phyloP scores from a whole-genome alignment of 2,329 filamentous ascomycete species.

The Capronia epimyces region DNA sequence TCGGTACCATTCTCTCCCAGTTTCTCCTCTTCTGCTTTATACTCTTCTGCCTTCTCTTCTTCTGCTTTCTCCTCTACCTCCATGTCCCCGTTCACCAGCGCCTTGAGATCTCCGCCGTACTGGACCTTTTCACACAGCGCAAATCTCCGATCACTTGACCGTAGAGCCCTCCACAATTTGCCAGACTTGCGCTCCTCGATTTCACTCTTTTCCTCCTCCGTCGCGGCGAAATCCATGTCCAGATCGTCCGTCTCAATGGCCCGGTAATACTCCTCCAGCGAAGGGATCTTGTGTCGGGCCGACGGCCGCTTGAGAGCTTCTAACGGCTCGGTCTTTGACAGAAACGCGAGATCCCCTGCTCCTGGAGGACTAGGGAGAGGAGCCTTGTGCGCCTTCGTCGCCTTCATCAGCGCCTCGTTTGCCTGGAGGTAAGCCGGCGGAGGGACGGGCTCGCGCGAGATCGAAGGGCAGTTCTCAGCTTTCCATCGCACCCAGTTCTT shows the following conservation, averaged over 20 bases:
- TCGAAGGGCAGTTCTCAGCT: constrained; percentile 82
- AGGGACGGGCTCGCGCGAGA: constrained; percentile 68
- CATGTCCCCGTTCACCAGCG: constrained; percentile 23
- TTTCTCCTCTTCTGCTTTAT: constrained; percentile 1
- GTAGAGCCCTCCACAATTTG: constrained; percentile 83
- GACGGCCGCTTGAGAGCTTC: constrained; percentile 62
- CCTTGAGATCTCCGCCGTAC: constrained; percentile 63
- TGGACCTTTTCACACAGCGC: constrained; percentile 82
- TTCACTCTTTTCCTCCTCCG: constrained; percentile 54
- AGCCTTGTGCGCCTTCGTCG: constrained; percentile 65
- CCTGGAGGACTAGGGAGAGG: constrained; percentile 61
- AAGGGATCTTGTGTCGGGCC: constrained; percentile 64
- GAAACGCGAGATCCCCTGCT: constrained; percentile 70
- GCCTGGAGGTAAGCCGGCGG: constrained; percentile 64
- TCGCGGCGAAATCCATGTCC: constrained; percentile 75
- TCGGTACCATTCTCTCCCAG: neutral
- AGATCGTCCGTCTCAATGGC: constrained; percentile 75
- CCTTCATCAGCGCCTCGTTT: constrained; percentile 58
- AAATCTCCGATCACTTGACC: constrained; percentile 62
- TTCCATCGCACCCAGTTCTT: constrained; percentile 99
- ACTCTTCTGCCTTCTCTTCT: constrained; percentile 6
- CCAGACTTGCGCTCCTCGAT: constrained; percentile 70
- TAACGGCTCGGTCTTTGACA: constrained; percentile 63
- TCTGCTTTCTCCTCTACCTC: constrained; percentile 5
- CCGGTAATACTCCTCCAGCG: constrained; percentile 63